Evolutionary conservation across 2,329 filamentous ascomycete genomes (phyloP), one percentile per base, ranked within the genome.

Genomic region (Verticillium nubilum): DNA sequence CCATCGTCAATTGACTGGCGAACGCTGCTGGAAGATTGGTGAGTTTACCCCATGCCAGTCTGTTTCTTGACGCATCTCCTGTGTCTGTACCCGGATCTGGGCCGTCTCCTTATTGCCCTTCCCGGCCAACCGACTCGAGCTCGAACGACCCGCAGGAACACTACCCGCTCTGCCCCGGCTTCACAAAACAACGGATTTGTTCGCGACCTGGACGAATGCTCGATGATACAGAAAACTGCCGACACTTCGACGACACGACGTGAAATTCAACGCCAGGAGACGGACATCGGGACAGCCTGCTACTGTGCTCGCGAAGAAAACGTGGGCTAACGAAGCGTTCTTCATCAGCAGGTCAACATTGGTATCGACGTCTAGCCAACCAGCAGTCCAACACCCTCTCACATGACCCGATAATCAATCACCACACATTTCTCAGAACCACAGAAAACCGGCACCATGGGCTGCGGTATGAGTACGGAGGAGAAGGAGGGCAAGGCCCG

Each of bases 401-500:
- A 17, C 15, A 5, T 26, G 19, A 28, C 54, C 23, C 15, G 19
- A 35, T 25, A 47, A 23, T 54, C 27, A 17, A 47, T 15, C 23
- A 26, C 12, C 26, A 27, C 52, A 35, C 13, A 13, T 27, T 28
- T 13, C 23, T 5, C 27, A 13, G 35, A 62, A 59, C 52, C 54
- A 63, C 58, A 59, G 28, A 37, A 66, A 62, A 69, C 76, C 78
- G 81, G 75, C 89, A 92, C 83, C 72, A 99, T 99, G 95, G 95
- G 95, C 87, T 99, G 95, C 78, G 94, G 94, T 80, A 96, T 97
- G 92, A 98, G 94, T 78, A 97, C 95, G 74, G 95, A 98, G 83
- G 95, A 98, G 82, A 97, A 97, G 89, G 95, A 98, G 92, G 94
- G 95, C 81, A 98, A 97, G 91, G 91, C 92, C 83, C 89, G 95